These are phyloP conservation scores for Diaporthe ampelina DNA, from an alignment of 2,329 filamentous ascomycete genomes.

Conservation along the genomic window DNA sequence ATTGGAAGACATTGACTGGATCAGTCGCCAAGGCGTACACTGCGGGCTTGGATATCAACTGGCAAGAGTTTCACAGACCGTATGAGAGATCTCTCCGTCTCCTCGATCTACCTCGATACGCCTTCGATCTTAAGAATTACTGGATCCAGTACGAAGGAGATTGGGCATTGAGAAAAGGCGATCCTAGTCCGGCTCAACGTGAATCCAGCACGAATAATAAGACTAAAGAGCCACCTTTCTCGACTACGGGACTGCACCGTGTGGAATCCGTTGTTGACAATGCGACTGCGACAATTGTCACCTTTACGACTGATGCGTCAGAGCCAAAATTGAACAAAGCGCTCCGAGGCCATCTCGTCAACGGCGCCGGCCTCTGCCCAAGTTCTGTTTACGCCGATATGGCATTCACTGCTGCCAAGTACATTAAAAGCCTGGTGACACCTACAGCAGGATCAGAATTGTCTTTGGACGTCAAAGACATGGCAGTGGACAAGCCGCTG, in stretches of 20 bases:
- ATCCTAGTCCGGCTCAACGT: background rate
- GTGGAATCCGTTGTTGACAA: background rate
- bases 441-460: background rate
- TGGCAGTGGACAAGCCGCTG: slow-evolving; percentile 4
- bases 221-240: slow-evolving; percentile 29
- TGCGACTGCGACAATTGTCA: slow-evolving; percentile 39
- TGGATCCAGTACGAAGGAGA: slow-evolving; percentile 74
- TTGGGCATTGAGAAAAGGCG: slow-evolving; percentile 67
- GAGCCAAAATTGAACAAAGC: slow-evolving; percentile 21
- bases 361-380: slow-evolving; percentile 49
- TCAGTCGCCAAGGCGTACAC: slow-evolving; percentile 11
- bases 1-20: slow-evolving; percentile 17
- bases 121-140: slow-evolving; percentile 79
- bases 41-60: slow-evolving; percentile 51
- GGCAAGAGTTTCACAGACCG: slow-evolving; percentile 76
- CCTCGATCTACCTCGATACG: slow-evolving; percentile 76
- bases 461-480: background rate
- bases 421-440: slow-evolving; percentile 45
- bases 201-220: slow-evolving; percentile 31
- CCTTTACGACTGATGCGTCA: slow-evolving; percentile 46
- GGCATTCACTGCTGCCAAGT: slow-evolving; percentile 49
- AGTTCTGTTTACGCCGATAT: slow-evolving; percentile 52
- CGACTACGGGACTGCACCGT: background rate
- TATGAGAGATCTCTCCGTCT: slow-evolving; percentile 71
- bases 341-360: slow-evolving; percentile 51